phyloP scores from a whole-genome alignment of 2,329 filamentous ascomycete genomes.

The Pseudopyricularia cyperi region DNA sequence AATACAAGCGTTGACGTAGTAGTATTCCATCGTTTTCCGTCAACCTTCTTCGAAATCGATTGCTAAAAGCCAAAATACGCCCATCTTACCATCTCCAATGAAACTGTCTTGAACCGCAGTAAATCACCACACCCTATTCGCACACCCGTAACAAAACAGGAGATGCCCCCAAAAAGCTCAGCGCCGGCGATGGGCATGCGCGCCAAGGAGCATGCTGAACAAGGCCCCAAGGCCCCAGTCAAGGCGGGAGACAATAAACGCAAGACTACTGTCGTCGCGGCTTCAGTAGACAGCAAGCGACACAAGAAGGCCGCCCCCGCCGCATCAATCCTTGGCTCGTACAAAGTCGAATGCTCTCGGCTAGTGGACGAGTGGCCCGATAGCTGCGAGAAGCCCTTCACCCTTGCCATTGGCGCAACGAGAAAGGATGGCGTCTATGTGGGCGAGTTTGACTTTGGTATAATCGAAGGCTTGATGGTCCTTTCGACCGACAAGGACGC shows the following conservation, averaged over 20 bases:
- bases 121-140: too few relatives aligned
- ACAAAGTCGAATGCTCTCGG: conserved; percentile 13
- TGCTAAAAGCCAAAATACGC: too few relatives aligned
- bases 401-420: conserved; percentile 13
- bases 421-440: conserved; percentile 13
- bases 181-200: neutral
- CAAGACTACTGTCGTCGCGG: neutral
- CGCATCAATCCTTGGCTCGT: conserved; percentile 11
- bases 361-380: conserved; percentile 13
- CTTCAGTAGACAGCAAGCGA: neutral
- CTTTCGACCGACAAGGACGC: conserved; percentile 11
- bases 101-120: too few relatives aligned
- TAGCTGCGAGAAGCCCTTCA: conserved; percentile 9
- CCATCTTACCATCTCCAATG: too few relatives aligned
- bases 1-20: too few relatives aligned
- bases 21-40: too few relatives aligned
- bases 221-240: neutral
- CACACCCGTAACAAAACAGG: too few relatives aligned
- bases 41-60: too few relatives aligned
- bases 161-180: neutral
- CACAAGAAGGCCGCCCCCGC: conserved; percentile 1
- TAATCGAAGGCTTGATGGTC: conserved; percentile 16
- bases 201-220: neutral
- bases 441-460: conserved; percentile 17
- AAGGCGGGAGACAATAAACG: neutral